These are phyloP conservation scores for Curvularia hawaiiensis DNA, from an alignment of 2,329 filamentous ascomycete species.

Conservation along the genomic window DNA sequence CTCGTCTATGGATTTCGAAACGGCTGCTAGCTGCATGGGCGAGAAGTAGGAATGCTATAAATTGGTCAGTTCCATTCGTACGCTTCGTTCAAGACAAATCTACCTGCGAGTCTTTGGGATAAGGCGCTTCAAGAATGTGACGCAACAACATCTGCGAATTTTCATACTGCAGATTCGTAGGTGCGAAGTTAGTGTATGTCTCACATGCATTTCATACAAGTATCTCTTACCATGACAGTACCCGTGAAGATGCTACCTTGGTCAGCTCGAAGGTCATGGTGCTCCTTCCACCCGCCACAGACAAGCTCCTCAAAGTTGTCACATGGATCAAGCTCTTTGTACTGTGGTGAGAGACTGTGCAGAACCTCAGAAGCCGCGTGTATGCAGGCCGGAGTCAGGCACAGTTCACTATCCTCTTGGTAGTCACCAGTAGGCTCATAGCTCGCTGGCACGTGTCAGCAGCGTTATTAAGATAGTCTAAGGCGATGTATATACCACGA, in stretches of 20 bases:
- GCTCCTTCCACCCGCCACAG: constrained; percentile 69
- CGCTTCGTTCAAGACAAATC: background rate
- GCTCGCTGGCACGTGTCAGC: constrained; percentile 11
- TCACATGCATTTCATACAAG: too few species aligned
- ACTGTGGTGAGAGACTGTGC: constrained; percentile 65
- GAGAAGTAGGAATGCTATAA: constrained; percentile 58
- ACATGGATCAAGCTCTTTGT: constrained; percentile 69
- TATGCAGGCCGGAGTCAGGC: constrained; percentile 65
- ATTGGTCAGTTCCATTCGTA: constrained; percentile 1
- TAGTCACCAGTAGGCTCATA: constrained; percentile 10
- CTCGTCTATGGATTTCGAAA: constrained; percentile 56
- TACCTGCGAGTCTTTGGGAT: constrained; percentile 45
- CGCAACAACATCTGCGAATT: constrained; percentile 63
- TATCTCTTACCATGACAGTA: constrained; percentile 67
- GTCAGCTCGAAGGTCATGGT: constrained; percentile 69
- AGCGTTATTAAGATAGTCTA: background rate
- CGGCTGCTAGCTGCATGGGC: constrained; percentile 37
- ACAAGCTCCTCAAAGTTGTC: constrained; percentile 71
- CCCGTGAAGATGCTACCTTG: constrained; percentile 65
- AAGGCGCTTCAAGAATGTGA: constrained; percentile 66
- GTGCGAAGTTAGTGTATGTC: too few species aligned
- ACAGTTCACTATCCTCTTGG: constrained; percentile 40
- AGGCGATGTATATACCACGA: constrained; percentile 6
- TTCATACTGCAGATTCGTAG: too few species aligned
- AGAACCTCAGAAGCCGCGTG: constrained; percentile 67